Percentiles rank a stretch among this genome's conserved stretches.
Evolutionary conservation across 768 basidiomycete genomes (phyloP).

Genomic region (Termitomyces sp.): DNA sequence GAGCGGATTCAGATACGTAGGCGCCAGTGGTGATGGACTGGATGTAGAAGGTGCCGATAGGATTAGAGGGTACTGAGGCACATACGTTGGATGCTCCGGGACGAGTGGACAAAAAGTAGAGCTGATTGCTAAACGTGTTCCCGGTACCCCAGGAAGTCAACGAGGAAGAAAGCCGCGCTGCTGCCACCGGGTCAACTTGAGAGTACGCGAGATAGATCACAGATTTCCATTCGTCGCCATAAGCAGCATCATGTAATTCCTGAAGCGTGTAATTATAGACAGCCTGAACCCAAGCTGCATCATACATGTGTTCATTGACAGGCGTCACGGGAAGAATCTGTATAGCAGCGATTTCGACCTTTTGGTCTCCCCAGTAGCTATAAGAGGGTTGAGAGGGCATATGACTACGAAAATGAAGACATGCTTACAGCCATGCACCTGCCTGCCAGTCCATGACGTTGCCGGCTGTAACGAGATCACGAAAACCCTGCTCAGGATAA

Average conservation of each 20-base stretch:
- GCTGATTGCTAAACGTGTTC: conserved; percentile 24
- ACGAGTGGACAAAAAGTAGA: conserved; percentile 28
- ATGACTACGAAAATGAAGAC: neutral
- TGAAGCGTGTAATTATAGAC: conserved; percentile 20
- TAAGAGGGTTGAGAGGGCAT: neutral
- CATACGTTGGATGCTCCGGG: conserved; percentile 23
- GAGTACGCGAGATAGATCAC: conserved; percentile 28
- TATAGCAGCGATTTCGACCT: conserved; percentile 26
- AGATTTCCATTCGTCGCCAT: conserved; percentile 28
- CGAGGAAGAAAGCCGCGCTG: conserved; percentile 21
- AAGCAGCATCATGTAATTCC: conserved; percentile 20
- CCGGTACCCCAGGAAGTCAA: conserved; percentile 28
- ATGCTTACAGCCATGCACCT: conserved; percentile 28
- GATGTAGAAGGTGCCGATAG: conserved; percentile 23
- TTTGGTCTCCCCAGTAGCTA: conserved; percentile 28
- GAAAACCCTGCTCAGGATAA: conserved; percentile 24
- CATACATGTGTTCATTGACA: conserved; percentile 27
- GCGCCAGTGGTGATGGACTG: conserved; percentile 17
- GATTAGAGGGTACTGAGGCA: conserved; percentile 18
- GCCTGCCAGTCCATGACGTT: conserved; percentile 29
- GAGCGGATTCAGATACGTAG: conserved; percentile 17
- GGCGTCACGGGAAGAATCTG: conserved; percentile 31
- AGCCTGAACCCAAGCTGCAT: conserved; percentile 23
- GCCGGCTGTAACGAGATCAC: conserved; percentile 26
- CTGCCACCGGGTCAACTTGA: conserved; percentile 19